Base-by-base conservation (phyloP, 768 basidiomycete genomes). In the Suillus sp. region DNA sequence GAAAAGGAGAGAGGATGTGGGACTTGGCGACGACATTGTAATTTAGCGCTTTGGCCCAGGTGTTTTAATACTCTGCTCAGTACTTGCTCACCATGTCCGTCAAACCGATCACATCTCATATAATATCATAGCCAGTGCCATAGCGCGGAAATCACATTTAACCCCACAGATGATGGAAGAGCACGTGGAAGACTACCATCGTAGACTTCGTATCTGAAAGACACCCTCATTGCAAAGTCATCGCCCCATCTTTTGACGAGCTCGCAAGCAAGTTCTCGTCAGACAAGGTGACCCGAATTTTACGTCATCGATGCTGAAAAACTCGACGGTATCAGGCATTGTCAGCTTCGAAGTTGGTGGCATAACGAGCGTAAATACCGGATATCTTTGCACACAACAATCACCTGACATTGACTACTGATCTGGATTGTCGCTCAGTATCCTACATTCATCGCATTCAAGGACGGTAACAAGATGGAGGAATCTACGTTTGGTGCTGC, bases 291-390 rank as follows among this genome's bases (percentile, higher is more conserved):
- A n/a, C n/a, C n/a, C 62, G 77, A 79, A 13, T 91, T 89, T 77
- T 88, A 85, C 81, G 90, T 89, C 71, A 84, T 91, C 64, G 86
- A 93, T 68, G 84, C 88, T 37, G 90, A 92, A 67, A 78, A 77
- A 38, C 82, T 82, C 62, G 51, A 66, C 3, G 77, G 79, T 0
- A n/a, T n/a, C n/a, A n/a, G n/a, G n/a, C n/a, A n/a, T n/a, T n/a
- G 83, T 88, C 62, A 67, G 83, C 2, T 74, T 81, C 64, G 85
- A 87, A 73, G 83, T 83, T 62, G 81, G 81, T 22, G 55, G 62
- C 45, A 60, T 38, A 63, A 60, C 40, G 20, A 27, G 25, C 2
- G 40, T 63, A 27, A 30, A 40, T 60, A 42, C 35, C 4, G 34
- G 22, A n/a, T 54, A 3, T n/a, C n/a, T n/a, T n/a, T n/a, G n/a